phyloP scores from a whole-genome alignment of 2,329 filamentous ascomycete species.

The Exutisphaerella laricina region DNA sequence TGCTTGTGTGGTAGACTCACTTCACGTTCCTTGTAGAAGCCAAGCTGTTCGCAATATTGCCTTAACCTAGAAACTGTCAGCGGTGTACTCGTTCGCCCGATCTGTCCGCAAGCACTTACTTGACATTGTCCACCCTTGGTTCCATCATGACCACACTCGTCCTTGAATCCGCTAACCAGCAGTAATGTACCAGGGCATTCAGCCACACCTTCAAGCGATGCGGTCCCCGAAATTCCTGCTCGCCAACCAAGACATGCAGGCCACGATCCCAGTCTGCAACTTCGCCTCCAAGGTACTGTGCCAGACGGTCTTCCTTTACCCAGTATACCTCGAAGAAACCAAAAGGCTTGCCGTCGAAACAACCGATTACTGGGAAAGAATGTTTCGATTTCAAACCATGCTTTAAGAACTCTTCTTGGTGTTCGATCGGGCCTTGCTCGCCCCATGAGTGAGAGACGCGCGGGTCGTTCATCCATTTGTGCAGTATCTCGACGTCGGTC shows the following conservation, averaged over 20 bases:
- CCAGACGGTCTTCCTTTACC: slow-evolving; percentile 86
- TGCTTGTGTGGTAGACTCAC: slow-evolving; percentile 89
- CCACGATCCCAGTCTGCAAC: slow-evolving; percentile 84
- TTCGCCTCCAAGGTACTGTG: slow-evolving; percentile 58
- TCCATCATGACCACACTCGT: slow-evolving; percentile 82
- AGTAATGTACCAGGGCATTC: slow-evolving; percentile 80
- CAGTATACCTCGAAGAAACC: slow-evolving; percentile 98
- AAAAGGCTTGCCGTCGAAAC: slow-evolving; percentile 93
- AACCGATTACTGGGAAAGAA: slow-evolving; percentile 84
- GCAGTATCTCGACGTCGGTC: slow-evolving; percentile 63
- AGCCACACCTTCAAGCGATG: slow-evolving; percentile 74
- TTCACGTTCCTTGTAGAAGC: slow-evolving; percentile 83
- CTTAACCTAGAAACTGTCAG: slow-evolving; percentile 52
- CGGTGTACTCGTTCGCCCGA: neutral
- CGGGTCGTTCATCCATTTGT: slow-evolving; percentile 83
- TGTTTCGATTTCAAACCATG: slow-evolving; percentile 61
- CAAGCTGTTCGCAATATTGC: slow-evolving; percentile 62
- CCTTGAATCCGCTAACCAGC: slow-evolving; percentile 67
- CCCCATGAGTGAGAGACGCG: slow-evolving; percentile 87
- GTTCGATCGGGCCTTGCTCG: slow-evolving; percentile 49
- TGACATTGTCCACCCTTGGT: slow-evolving; percentile 83
- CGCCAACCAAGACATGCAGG: slow-evolving; percentile 81
- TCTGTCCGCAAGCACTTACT: slow-evolving; percentile 48
- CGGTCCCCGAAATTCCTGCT: slow-evolving; percentile 83
- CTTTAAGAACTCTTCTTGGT: slow-evolving; percentile 63